Conservation (phyloP, 768 basidiomycete species). For the Auriscalpium vulgare region DNA sequence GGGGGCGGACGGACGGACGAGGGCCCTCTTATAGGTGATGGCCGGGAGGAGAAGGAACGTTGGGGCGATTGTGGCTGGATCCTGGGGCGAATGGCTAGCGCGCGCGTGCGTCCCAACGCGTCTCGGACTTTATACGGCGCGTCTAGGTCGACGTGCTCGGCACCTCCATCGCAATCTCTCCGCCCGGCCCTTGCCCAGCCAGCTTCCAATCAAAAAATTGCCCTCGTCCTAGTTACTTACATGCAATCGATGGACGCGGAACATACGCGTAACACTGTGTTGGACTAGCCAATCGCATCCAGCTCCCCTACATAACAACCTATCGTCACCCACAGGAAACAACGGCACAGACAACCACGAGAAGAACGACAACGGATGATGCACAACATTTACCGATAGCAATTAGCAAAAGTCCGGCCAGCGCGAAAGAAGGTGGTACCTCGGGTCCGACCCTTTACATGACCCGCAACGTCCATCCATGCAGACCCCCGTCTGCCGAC, state of each 20-base stretch:
- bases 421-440: constrained; percentile 3
- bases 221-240: too few species aligned
- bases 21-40: background rate
- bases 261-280: too few species aligned
- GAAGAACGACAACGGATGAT: background rate
- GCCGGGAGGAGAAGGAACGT: constrained; percentile 3
- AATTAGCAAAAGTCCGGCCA: background rate
- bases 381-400: background rate
- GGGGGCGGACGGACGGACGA: background rate
- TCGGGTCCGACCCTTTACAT: constrained; percentile 37
- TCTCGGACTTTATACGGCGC: constrained; percentile 2
- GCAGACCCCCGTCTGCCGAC: constrained; percentile 54
- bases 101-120: constrained; percentile 1
- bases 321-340: too few species aligned
- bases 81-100: constrained; percentile 2
- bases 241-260: too few species aligned
- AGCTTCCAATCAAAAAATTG: background rate
- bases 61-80: background rate
- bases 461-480: constrained; percentile 75
- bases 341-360: background rate
- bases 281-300: too few species aligned
- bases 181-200: background rate
- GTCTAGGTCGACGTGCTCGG: background rate
- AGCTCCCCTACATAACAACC: too few species aligned
- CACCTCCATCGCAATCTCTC: background rate